Percentiles rank a stretch among this genome's conserved stretches.
phyloP scores from a whole-genome alignment of 2,329 filamentous ascomycete genomes.

The Chaetomium strumarium region DNA sequence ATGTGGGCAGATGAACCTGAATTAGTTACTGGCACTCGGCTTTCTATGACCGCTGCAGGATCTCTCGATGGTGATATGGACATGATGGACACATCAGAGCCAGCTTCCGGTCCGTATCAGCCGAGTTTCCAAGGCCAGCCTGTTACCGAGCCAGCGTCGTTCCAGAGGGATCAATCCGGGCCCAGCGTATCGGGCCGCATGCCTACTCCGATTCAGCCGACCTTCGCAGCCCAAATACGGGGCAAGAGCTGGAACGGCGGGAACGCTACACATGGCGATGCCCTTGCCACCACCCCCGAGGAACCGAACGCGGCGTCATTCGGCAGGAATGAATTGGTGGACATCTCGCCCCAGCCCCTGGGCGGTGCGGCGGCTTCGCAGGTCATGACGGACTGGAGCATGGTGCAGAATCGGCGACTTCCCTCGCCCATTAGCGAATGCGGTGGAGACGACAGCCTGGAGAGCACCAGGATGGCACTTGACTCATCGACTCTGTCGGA shows the following conservation, averaged over 20 bases:
- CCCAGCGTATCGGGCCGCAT: constrained; percentile 42
- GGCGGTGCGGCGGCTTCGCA: constrained; percentile 22
- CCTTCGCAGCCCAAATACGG: constrained; percentile 49
- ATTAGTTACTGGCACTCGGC: constrained; percentile 19
- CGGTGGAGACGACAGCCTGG: constrained; percentile 39
- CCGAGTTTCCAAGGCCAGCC: constrained; percentile 6
- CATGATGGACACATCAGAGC: constrained; percentile 39
- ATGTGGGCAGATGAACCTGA: constrained; percentile 23
- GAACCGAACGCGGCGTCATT: constrained; percentile 24
- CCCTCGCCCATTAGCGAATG: constrained; percentile 56
- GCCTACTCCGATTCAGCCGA: constrained; percentile 55
- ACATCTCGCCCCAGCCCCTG: constrained; percentile 2
- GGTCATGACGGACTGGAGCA: constrained; percentile 42
- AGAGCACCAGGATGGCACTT: constrained; percentile 37
- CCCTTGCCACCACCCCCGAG: constrained; percentile 37
- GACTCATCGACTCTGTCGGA: constrained; percentile 28
- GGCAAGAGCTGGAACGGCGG: constrained; percentile 43
- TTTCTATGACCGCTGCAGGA: constrained; percentile 15
- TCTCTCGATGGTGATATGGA: constrained; percentile 43
- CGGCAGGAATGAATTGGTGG: constrained; percentile 9
- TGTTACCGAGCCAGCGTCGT: constrained; percentile 28
- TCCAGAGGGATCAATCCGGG: constrained; percentile 29
- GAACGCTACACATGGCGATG: constrained; percentile 31
- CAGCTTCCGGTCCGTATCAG: constrained; percentile 14
- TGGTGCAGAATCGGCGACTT: constrained; percentile 47